phyloP scores from a whole-genome alignment of 1,284 basidiomycete genomes.

The Lignosus rhinocerotis region DNA sequence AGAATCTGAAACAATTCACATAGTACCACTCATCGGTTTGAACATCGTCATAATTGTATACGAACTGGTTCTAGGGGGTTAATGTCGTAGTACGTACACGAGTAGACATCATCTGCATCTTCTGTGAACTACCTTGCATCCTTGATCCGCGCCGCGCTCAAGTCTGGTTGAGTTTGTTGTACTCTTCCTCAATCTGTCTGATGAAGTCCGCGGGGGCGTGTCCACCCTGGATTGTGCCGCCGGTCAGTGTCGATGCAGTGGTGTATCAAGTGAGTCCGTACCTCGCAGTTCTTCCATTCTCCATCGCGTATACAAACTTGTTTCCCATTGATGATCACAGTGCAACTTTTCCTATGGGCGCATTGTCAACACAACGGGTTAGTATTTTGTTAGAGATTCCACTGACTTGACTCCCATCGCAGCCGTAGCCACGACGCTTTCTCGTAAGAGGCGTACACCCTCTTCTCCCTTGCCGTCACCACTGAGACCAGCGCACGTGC shows the following conservation, averaged over 20 bases:
- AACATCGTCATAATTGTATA: conserved; percentile 85
- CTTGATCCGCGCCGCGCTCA: conserved; percentile 12
- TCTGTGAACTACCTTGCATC: neutral
- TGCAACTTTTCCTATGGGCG: conserved; percentile 74
- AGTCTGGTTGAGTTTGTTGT: conserved; percentile 55
- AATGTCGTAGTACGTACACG: conserved; percentile 18
- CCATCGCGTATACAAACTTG: conserved; percentile 77
- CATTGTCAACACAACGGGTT: conserved; percentile 5
- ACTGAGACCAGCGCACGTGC: conserved; percentile 56
- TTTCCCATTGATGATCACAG: conserved; percentile 70
- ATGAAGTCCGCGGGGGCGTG: conserved; percentile 77
- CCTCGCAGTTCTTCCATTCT: conserved; percentile 84
- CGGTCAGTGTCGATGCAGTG: neutral
- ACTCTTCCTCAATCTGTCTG: conserved; percentile 76
- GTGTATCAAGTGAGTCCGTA: conserved; percentile 40
- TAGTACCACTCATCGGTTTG: conserved; percentile 85
- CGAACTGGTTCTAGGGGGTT: conserved; percentile 64
- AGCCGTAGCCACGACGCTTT: conserved; percentile 54
- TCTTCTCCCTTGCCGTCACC: conserved; percentile 59
- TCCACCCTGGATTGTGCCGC: conserved; percentile 55
- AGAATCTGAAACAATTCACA: neutral
- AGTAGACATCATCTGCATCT: conserved; percentile 2
- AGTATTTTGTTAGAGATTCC: conserved; percentile 8
- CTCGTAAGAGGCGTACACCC: conserved; percentile 59
- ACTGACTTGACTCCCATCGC: conserved; percentile 58